A percentile compares a stretch with the other conserved stretches of the same genome.
Evolutionary conservation across 1,284 basidiomycete species (phyloP).

Genomic region (Rhodotorula sp.): DNA sequence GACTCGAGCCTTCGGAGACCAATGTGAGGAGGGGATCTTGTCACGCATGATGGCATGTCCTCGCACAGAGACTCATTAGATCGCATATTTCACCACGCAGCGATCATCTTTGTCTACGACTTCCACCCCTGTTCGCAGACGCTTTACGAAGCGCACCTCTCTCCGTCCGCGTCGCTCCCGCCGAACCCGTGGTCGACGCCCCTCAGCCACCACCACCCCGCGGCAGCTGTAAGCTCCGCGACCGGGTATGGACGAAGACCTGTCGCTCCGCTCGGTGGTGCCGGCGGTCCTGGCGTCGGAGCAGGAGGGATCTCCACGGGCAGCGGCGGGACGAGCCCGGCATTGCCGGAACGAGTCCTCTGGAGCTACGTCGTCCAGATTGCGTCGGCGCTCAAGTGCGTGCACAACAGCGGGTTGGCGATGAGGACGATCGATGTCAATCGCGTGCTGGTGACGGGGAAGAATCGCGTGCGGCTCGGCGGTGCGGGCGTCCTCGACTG

Average conservation of each 20-base stretch:
- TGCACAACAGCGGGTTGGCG: slow-evolving; percentile 79
- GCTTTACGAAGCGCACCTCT: slow-evolving; percentile 67
- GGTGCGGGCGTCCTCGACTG: slow-evolving; percentile 84
- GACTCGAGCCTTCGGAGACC: slow-evolving; percentile 87
- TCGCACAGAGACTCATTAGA: too few species aligned
- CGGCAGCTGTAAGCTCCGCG: slow-evolving; percentile 12
- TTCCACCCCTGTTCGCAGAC: slow-evolving; percentile 85
- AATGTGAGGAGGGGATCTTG: slow-evolving; percentile 60
- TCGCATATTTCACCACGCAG: slow-evolving; percentile 52
- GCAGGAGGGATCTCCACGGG: not conserved
- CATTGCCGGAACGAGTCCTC: slow-evolving; percentile 74
- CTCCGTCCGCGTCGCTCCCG: slow-evolving; percentile 50
- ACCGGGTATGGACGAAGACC: slow-evolving; percentile 57
- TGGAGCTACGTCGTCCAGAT: slow-evolving; percentile 96
- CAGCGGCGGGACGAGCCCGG: not conserved
- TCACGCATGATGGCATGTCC: not conserved
- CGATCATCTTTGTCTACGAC: slow-evolving; percentile 88
- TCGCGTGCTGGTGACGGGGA: slow-evolving; percentile 84
- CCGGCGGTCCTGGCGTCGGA: slow-evolving; percentile 35
- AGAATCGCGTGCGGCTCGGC: slow-evolving; percentile 70
- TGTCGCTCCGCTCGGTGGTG: slow-evolving; percentile 46
- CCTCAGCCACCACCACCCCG: slow-evolving; percentile 9
- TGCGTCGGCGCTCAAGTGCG: slow-evolving; percentile 77
- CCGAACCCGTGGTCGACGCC: slow-evolving; percentile 47
- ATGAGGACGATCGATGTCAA: slow-evolving; percentile 80